Conservation (phyloP, 2,329 filamentous ascomycete species). For the Thielaviopsis populi region DNA sequence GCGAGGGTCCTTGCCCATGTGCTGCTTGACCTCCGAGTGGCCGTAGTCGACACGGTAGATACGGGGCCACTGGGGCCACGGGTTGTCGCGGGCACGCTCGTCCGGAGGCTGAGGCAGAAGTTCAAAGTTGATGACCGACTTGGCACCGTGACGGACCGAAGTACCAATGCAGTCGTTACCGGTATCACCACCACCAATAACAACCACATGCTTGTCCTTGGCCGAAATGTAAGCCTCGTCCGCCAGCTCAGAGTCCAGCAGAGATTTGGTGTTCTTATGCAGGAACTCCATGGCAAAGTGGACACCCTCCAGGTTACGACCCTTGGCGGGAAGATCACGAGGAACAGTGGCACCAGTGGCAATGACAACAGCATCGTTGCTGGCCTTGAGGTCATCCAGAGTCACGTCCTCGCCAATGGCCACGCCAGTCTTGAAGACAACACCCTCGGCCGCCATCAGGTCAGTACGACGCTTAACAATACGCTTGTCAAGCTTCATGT, state of each 20-base stretch:
- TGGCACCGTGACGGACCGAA: conserved; percentile 85
- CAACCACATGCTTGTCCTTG: conserved; percentile 88
- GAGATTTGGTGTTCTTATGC: conserved; percentile 93
- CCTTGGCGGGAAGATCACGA: conserved; percentile 80
- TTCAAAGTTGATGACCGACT: conserved; percentile 94
- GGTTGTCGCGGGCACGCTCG: conserved; percentile 84
- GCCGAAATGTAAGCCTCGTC: conserved; percentile 84
- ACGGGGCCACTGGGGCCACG: conserved; percentile 96
- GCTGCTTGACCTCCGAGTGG: conserved; percentile 86
- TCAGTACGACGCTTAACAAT: conserved; percentile 90
- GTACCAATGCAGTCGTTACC: conserved; percentile 98
- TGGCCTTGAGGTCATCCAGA: conserved; percentile 55
- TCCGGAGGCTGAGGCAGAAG: conserved; percentile 81
- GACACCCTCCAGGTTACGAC: conserved; percentile 74
- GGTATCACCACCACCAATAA: conserved; percentile 95
- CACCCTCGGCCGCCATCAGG: conserved; percentile 81
- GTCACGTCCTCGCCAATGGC: conserved; percentile 62
- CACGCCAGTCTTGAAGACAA: conserved; percentile 66
- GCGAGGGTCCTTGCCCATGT: conserved; percentile 89
- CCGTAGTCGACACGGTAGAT: conserved; percentile 98
- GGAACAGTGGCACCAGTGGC: conserved; percentile 87
- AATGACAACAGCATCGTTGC: conserved; percentile 74
- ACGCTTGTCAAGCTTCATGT: conserved; percentile 99
- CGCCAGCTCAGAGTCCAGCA: conserved; percentile 75
- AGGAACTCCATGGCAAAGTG: conserved; percentile 97